Base-by-base conservation (phyloP, 192 early-diverging fungal species). In the Backusella circina region DNA sequence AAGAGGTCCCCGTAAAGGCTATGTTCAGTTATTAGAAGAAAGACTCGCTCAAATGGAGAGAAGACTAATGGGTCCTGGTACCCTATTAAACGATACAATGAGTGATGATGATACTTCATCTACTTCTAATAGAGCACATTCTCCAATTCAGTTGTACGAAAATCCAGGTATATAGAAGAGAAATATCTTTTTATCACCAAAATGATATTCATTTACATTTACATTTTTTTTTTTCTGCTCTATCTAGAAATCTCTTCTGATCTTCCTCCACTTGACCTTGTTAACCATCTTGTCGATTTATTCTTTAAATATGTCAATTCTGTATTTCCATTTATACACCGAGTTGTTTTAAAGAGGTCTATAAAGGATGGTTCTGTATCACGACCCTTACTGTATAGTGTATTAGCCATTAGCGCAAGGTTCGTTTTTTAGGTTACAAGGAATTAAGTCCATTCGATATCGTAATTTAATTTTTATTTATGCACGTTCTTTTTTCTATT, bases 251-350 rank as follows among this genome's bases (percentile, higher is more conserved):
- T 30, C 8, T 65, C 9, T 21, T 35, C 82, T 61, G 78, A 83
- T n/a, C 75, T 80, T 51, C 85, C 84, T 2, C 66, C 77, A 3
- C 74, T 82, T 23, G 88, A 89, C 15, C 72, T 86, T 50, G 74
- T 85, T 2, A 73, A 80, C 9, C 82, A 85, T 73, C 77, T 88
- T 5, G 78, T 82, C 16, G 74, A 81, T 21, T 77, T 85, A 28
- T 89, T 82, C 66, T 88, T 88, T 54, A 81, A 83, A 67, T 81
- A 85, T 26, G 65, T 84, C 33, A 83, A 85, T 66, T 80, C 73
- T 32, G 75, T 84, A 61, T 66, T 85, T 33, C 79, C 87, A 26
- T 80, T 88, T 38, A 77, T 88, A 33, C 87, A 88, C 41, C 72
- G 82, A 13, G 75, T 51, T 0, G 83, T 82, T 16, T 82, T 88